These are phyloP conservation scores for Ophiostoma sp. DNA, from an alignment of 2,329 filamentous ascomycete genomes.

Conservation along the genomic window DNA sequence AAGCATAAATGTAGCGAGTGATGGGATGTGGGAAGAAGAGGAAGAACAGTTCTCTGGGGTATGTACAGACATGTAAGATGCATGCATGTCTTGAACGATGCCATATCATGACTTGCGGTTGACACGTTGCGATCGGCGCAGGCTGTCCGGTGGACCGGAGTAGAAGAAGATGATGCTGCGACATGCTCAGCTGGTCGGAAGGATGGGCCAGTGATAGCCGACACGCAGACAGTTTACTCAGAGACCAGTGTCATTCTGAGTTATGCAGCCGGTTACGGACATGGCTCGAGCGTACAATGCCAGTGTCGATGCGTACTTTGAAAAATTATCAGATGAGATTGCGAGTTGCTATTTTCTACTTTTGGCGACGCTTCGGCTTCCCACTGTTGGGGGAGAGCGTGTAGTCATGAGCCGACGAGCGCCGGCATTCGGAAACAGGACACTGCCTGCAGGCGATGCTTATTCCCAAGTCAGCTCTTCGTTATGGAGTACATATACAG, in stretches of 20 bases:
- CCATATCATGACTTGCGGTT: not conserved
- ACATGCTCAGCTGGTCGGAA: no score
- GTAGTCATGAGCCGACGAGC: not conserved
- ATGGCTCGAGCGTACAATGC: no score
- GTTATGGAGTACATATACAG: no score
- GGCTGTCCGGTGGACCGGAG: no score
- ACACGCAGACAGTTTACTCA: no score
- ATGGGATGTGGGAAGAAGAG: not conserved
- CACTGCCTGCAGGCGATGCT: not conserved
- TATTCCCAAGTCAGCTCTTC: not conserved
- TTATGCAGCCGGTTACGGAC: no score
- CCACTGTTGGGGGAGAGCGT: not conserved
- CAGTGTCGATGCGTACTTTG: no score
- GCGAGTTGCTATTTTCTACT: not conserved
- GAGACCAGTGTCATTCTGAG: no score
- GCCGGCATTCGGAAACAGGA: not conserved
- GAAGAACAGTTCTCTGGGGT: not conserved
- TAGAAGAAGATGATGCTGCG: no score
- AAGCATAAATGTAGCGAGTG: conserved; percentile 1
- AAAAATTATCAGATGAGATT: no score
- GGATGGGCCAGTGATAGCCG: no score
- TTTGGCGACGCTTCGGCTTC: not conserved
- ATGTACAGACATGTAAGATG: not conserved
- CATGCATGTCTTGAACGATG: not conserved
- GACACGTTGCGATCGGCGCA: not conserved